These are phyloP conservation scores for Penicillium ochrochloron DNA, from an alignment of 495 filamentous ascomycete species.

Conservation along the genomic window DNA sequence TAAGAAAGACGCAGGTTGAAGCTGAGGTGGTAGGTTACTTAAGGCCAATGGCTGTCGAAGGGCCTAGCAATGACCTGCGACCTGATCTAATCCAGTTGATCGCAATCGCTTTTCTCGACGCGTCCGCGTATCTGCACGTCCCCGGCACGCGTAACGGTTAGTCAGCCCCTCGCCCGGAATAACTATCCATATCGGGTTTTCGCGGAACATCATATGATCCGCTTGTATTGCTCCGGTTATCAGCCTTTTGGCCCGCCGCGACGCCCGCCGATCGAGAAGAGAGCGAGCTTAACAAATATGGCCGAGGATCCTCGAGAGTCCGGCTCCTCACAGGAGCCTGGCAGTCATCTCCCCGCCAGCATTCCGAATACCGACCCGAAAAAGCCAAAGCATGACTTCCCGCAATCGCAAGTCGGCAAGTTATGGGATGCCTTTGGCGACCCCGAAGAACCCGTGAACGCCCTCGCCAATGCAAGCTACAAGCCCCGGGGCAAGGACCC, in stretches of 20 bases:
- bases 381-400: conserved; percentile 46
- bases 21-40: conserved; percentile 14
- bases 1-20: conserved; percentile 1
- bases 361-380: conserved; percentile 30
- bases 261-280: conserved; percentile 11
- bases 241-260: conserved; percentile 8
- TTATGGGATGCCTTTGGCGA: conserved; percentile 57
- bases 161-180: conserved; percentile 35
- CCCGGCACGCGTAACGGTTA: conserved; percentile 33
- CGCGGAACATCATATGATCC: conserved; percentile 8
- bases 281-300: conserved; percentile 45
- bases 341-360: conserved; percentile 26
- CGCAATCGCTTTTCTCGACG: conserved; percentile 36
- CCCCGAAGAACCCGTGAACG: conserved; percentile 55
- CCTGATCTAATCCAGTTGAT: conserved; percentile 32
- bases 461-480: conserved; percentile 45
- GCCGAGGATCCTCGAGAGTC: conserved; percentile 57
- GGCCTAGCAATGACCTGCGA: conserved; percentile 23
- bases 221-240: conserved; percentile 13
- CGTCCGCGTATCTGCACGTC: conserved; percentile 40
- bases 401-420: conserved; percentile 55
- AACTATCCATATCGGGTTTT: conserved; percentile 31
- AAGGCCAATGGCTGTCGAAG: conserved; percentile 21
- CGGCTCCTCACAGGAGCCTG: conserved; percentile 19
- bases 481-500: conserved; percentile 54